These are phyloP conservation scores for Arthrinium phaeospermum DNA, from an alignment of 2,329 filamentous ascomycete genomes.

Conservation along the genomic window DNA sequence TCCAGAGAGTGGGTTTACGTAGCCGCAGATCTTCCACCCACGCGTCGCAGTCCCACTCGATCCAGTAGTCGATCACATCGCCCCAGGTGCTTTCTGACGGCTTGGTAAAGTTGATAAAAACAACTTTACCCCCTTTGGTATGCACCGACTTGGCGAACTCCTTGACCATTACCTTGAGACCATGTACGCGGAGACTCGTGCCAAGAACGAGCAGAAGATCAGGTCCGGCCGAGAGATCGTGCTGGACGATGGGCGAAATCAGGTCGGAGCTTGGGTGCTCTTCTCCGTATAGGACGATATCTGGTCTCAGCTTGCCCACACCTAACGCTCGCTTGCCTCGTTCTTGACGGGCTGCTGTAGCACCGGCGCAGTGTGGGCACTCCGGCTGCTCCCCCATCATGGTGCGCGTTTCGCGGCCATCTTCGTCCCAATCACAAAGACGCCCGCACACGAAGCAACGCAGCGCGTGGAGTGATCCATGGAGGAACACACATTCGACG, in stretches of 20 bases:
- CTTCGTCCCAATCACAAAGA: constrained; percentile 65
- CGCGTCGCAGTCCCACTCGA: constrained; percentile 76
- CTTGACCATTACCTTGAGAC: constrained; percentile 71
- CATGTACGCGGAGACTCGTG: constrained; percentile 74
- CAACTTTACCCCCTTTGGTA: constrained; percentile 68
- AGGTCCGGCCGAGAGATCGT: constrained; percentile 68
- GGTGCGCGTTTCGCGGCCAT: constrained; percentile 59
- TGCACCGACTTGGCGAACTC: constrained; percentile 77
- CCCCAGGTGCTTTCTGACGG: constrained; percentile 75
- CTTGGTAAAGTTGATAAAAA: constrained; percentile 77
- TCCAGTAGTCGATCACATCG: constrained; percentile 75
- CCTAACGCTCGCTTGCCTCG: constrained; percentile 70
- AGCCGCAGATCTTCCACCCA: constrained; percentile 70
- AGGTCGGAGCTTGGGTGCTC: constrained; percentile 73
- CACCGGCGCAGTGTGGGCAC: constrained; percentile 68
- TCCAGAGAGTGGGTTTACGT: constrained; percentile 65
- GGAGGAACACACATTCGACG: constrained; percentile 72
- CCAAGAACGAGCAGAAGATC: constrained; percentile 74
- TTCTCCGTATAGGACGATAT: constrained; percentile 77
- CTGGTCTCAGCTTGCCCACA: constrained; percentile 71
- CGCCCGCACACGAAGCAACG: constrained; percentile 68
- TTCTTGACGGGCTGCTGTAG: constrained; percentile 66
- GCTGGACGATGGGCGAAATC: constrained; percentile 71
- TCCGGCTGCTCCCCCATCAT: constrained; percentile 69
- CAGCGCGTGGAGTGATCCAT: constrained; percentile 70